Percentiles rank a stretch among this genome's conserved stretches.
Evolutionary conservation across 495 filamentous ascomycete species (phyloP).

Genomic region (Penicillium coffeae): DNA sequence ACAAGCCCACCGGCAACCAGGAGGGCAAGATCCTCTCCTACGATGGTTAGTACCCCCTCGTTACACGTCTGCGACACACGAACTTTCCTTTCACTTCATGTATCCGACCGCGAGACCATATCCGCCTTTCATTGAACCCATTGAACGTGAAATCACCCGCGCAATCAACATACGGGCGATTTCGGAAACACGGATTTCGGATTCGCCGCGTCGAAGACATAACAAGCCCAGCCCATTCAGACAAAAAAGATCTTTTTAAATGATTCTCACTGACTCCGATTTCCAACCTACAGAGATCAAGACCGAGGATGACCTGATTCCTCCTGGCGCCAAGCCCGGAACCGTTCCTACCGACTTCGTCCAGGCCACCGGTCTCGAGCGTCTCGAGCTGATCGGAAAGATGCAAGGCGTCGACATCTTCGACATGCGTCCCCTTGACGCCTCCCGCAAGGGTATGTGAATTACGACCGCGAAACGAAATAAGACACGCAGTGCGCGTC

Average conservation of each 20-base stretch:
- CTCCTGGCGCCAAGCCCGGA: conserved; percentile 75
- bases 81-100: background rate
- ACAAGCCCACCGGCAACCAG: conserved; percentile 34
- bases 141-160: background rate
- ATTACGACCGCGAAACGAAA: background rate
- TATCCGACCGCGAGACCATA: background rate
- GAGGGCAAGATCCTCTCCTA: conserved; percentile 45
- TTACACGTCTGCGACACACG: conserved; percentile 12
- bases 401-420: conserved; percentile 98
- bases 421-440: conserved; percentile 94
- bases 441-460: conserved; percentile 72
- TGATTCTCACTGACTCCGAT: background rate
- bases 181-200: conserved; percentile 13
- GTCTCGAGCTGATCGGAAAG: conserved; percentile 97
- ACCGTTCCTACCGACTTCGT: conserved; percentile 89
- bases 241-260: background rate
- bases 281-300: conserved; percentile 67
- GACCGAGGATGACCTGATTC: conserved; percentile 72
- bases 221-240: background rate
- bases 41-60: conserved; percentile 30
- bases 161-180: conserved; percentile 9
- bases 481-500: background rate
- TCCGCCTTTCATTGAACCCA: background rate
- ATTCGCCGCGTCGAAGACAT: conserved; percentile 3
- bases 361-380: conserved; percentile 94